phyloP scores from a whole-genome alignment of 2,329 filamentous ascomycete species.

The Talaromyces piceae region DNA sequence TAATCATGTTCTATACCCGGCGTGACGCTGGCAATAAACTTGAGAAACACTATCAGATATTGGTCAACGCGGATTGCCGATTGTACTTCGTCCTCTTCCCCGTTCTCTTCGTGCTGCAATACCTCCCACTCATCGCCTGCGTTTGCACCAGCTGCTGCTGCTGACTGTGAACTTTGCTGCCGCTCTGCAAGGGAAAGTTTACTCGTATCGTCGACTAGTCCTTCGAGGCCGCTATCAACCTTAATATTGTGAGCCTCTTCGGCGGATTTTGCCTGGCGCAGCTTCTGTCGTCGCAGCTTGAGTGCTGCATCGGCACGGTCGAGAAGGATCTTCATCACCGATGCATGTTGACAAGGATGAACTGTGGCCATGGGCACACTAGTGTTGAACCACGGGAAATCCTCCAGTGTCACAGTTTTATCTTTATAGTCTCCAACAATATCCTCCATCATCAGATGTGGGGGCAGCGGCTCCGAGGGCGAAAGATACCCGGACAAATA shows the following conservation, averaged over 20 bases:
- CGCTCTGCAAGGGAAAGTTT: slow-evolving; percentile 52
- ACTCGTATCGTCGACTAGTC: slow-evolving; percentile 72
- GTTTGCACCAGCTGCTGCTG: slow-evolving; percentile 30
- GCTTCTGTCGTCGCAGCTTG: slow-evolving; percentile 77
- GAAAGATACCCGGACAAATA: slow-evolving; percentile 87
- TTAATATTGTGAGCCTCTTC: slow-evolving; percentile 35
- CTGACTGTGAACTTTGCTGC: slow-evolving; percentile 2
- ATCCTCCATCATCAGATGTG: slow-evolving; percentile 88
- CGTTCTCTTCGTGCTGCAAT: slow-evolving; percentile 36
- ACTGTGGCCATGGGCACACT: slow-evolving; percentile 93
- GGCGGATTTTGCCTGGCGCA: slow-evolving; percentile 53
- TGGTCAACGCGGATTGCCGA: slow-evolving; percentile 44
- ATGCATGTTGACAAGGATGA: slow-evolving; percentile 94
- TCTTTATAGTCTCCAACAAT: slow-evolving; percentile 96
- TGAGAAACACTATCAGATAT: slow-evolving; percentile 46
- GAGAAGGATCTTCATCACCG: slow-evolving; percentile 95
- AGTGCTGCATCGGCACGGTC: slow-evolving; percentile 91
- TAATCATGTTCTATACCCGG: slow-evolving; percentile 97
- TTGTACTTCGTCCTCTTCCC: slow-evolving; percentile 41
- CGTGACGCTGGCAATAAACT: slow-evolving; percentile 81
- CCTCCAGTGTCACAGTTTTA: slow-evolving; percentile 96
- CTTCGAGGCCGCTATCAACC: slow-evolving; percentile 63
- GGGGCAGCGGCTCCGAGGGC: slow-evolving; percentile 67
- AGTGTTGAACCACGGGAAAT: slow-evolving; percentile 90
- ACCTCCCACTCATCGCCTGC: slow-evolving; percentile 59